Percentiles rank a stretch among this genome's conserved stretches.
Conservation (phyloP, 768 basidiomycete genomes). For the Suillus bovinus region DNA sequence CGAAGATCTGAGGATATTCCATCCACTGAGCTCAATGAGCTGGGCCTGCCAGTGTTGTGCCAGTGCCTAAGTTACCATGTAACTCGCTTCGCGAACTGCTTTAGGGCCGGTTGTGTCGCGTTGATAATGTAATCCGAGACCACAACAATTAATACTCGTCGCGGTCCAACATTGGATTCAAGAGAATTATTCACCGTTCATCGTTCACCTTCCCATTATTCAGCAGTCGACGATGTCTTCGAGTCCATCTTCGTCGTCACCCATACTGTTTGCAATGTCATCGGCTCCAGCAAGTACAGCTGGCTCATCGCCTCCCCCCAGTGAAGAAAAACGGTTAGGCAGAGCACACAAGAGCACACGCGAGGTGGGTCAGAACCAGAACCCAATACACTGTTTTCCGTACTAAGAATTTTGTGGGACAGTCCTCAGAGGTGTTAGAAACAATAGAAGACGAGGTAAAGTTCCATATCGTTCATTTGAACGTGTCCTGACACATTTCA, state of each 20-base stretch:
- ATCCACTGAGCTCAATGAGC: no score
- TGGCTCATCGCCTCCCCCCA: slow-evolving; percentile 29
- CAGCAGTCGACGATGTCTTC: slow-evolving; percentile 20
- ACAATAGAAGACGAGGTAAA: slow-evolving; percentile 22
- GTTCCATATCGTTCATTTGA: no score
- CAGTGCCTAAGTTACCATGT: no score
- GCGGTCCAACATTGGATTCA: background rate
- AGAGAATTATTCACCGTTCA: background rate
- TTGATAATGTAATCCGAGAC: slow-evolving; percentile 27
- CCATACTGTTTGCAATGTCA: slow-evolving; percentile 16
- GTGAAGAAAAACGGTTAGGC: slow-evolving; percentile 9
- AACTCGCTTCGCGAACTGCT: background rate
- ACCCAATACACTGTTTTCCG: background rate
- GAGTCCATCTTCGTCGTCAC: slow-evolving; percentile 19
- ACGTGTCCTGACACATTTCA: background rate
- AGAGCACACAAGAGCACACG: slow-evolving; percentile 10
- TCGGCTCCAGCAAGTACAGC: slow-evolving; percentile 25
- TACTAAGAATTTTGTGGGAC: background rate
- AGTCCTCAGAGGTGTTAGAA: slow-evolving; percentile 21
- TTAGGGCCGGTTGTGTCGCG: slow-evolving; percentile 28
- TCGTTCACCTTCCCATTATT: background rate
- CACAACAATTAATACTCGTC: background rate
- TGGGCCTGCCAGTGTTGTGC: no score
- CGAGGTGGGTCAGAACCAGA: slow-evolving; percentile 17
- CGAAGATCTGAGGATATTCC: no score